phyloP scores from a whole-genome alignment of 2,329 filamentous ascomycete species.

The Colletotrichum abscissum region DNA sequence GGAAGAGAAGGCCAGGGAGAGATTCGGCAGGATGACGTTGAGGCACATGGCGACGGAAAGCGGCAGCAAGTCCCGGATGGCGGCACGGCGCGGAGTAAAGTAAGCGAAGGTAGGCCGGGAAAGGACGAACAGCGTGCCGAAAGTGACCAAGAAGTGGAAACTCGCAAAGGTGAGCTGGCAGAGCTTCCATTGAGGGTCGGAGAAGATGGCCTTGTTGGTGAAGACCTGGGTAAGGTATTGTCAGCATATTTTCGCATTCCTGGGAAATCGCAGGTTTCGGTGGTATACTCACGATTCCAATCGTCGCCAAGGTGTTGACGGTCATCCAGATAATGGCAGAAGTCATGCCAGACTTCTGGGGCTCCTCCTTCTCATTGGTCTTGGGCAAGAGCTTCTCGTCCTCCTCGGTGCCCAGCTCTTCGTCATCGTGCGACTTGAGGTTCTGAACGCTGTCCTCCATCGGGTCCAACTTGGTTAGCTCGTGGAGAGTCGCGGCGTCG shows the following conservation, averaged over 20 bases:
- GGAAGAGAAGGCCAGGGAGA: conserved; percentile 74
- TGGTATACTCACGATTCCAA: conserved; percentile 65
- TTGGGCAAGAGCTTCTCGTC: conserved; percentile 53
- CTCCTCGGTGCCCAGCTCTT: conserved; percentile 53
- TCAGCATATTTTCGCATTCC: conserved; percentile 18
- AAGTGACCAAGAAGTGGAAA: conserved; percentile 77
- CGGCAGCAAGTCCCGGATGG: conserved; percentile 68
- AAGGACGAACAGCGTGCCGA: conserved; percentile 69
- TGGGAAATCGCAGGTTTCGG: background rate
- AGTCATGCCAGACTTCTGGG: conserved; percentile 48
- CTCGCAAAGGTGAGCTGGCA: conserved; percentile 74
- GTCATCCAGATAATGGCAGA: conserved; percentile 65
- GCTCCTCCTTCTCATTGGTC: conserved; percentile 46
- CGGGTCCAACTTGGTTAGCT: conserved; percentile 48
- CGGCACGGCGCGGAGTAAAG: conserved; percentile 67
- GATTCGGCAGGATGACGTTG: conserved; percentile 76
- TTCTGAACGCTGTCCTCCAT: conserved; percentile 46
- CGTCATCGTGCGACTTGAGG: conserved; percentile 44
- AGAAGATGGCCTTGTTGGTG: conserved; percentile 78
- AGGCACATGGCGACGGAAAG: conserved; percentile 75
- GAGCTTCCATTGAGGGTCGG: conserved; percentile 68
- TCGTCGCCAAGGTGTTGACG: conserved; percentile 71
- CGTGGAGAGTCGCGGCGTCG: conserved; percentile 45
- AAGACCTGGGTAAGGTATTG: conserved; percentile 63
- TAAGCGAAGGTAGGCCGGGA: conserved; percentile 68